Conservation (phyloP, 106 monocot genomes). For the Vanilla planifolia region DNA sequence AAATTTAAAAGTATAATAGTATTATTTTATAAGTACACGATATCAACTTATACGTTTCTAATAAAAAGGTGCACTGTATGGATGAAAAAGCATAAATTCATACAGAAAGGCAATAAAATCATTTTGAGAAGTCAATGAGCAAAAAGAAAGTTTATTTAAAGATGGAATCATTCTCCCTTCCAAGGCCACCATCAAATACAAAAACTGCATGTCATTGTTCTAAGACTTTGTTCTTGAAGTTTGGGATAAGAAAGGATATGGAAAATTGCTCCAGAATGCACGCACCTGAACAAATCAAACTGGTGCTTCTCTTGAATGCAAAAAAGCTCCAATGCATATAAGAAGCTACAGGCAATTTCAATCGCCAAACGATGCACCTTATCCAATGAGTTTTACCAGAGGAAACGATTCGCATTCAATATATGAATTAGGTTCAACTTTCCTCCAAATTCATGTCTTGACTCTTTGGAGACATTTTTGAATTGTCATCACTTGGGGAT, state of each 20-base stretch:
- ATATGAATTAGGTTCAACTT: constrained; percentile 5
- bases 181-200: constrained; percentile 5
- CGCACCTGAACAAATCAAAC: constrained; percentile 21
- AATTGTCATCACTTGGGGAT: constrained; percentile 5
- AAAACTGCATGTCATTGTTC: background rate
- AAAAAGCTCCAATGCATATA: constrained; percentile 7
- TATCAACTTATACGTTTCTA: no score
- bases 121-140: background rate
- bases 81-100: no score
- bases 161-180: constrained; percentile 1
- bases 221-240: constrained; percentile 2
- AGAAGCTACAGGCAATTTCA: background rate
- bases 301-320: background rate
- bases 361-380: background rate
- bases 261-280: constrained; percentile 11
- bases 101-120: no score
- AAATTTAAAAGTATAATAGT: no score
- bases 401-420: background rate
- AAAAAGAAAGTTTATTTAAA: background rate
- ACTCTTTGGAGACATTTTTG: constrained; percentile 17
- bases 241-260: background rate
- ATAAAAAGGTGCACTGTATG: no score
- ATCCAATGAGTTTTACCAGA: constrained; percentile 1
- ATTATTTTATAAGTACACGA: no score
- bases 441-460: constrained; percentile 40